Base-by-base conservation (phyloP, 768 basidiomycete species). In the Boletus insuetus region DNA sequence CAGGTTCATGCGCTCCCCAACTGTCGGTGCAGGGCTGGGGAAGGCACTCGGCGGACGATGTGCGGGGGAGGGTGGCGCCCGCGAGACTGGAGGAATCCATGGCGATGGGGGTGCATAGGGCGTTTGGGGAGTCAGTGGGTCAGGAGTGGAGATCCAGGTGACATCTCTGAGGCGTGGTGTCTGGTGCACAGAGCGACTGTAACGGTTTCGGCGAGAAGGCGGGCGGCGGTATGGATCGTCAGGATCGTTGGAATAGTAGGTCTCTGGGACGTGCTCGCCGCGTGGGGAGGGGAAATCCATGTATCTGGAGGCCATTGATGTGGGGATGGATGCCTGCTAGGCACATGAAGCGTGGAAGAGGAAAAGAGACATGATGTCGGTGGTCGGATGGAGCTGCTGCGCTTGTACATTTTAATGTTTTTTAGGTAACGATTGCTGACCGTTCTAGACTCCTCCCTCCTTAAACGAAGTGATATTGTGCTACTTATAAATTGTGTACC, bases 1-100 rank as follows among this genome's bases (percentile, higher is more conserved):
- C 6, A 72, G 43, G 3, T 29, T 42, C 69, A 70, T 70, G 35
- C 64, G 70, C 41, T 70, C 69, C 20, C 66, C 69, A n/a, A 70
- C 64, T 3, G 70, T 62, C 7, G 58, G 55, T 14, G 53, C 59
- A 2, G 59, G 67, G n/a, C 69, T 69, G 11, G 68, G 53, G 4
- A 58, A 55, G 16, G 44, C 8, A 29, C 29, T 43, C 32, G 19
- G 10, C 40, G 61, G 56, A 17, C 62, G 51, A 24, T 49, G 55
- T 11, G n/a, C 32, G 7, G 66, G 58, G 5, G 65, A 46, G 20
- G 58, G 55, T 2, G 59, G 58, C 9, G 16, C 44, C 7, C 43
- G 55, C 1, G 38, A 32, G 34, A 1, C n/a, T 12, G 54, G 31
- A 45, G 53, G 51, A 5, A 43, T 4, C 55, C 58, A 55, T 0